These are phyloP conservation scores for Pezicula radicicola DNA, from an alignment of 2,329 filamentous ascomycete genomes.

Conservation along the genomic window DNA sequence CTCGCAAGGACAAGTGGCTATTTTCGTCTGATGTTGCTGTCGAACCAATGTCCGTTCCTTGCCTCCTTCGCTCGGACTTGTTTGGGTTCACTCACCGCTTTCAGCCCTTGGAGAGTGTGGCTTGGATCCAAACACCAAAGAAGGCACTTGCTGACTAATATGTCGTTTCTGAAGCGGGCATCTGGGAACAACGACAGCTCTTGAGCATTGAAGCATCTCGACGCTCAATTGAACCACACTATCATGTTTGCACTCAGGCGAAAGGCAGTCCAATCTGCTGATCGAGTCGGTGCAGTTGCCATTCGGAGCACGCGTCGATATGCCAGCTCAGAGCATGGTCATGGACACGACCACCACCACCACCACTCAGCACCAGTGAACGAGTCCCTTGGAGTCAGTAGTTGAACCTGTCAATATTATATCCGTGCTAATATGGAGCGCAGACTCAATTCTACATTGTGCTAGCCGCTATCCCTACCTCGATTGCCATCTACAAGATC, in stretches of 20 bases:
- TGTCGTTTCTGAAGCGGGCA: slow-evolving; percentile 1
- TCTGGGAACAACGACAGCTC: slow-evolving; percentile 6
- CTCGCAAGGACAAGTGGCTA: slow-evolving; percentile 24
- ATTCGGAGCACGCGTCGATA: slow-evolving; percentile 15
- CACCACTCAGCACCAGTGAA: slow-evolving; percentile 35
- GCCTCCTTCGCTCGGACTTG: not conserved
- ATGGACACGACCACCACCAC: slow-evolving; percentile 24
- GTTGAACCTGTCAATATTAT: slow-evolving; percentile 1
- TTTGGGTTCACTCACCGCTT: slow-evolving; percentile 6
- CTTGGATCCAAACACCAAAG: not conserved
- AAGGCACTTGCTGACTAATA: slow-evolving; percentile 9
- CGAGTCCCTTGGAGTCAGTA: slow-evolving; percentile 49
- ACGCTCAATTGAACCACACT: slow-evolving; percentile 25
- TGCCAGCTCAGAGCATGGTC: slow-evolving; percentile 18
- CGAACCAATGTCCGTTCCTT: not conserved
- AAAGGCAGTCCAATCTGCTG: slow-evolving; percentile 26
- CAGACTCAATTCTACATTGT: slow-evolving; percentile 45
- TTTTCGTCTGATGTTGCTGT: not conserved
- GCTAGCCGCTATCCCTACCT: slow-evolving; percentile 41
- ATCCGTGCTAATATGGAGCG: slow-evolving; percentile 15
- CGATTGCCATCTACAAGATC: slow-evolving; percentile 40
- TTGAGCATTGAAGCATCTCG: slow-evolving; percentile 1
- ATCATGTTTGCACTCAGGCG: slow-evolving; percentile 28
- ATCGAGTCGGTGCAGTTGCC: slow-evolving; percentile 15
- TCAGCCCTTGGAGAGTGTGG: no score